Evolutionary conservation across 2,329 filamentous ascomycete genomes (phyloP).

Genomic region (Dendryphion nanum): DNA sequence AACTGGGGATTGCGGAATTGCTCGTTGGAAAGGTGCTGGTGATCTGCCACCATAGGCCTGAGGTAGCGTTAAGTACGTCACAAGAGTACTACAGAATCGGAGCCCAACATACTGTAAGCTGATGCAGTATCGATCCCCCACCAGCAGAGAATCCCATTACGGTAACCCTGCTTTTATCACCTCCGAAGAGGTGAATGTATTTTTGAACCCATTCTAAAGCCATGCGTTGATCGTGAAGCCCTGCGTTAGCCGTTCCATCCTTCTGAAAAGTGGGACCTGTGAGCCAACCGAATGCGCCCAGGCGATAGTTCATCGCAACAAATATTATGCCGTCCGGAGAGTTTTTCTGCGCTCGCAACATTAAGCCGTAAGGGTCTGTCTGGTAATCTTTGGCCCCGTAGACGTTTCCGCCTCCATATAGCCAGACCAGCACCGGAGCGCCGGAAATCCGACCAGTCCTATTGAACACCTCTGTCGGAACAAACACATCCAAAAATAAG

Average conservation of each 20-base stretch:
- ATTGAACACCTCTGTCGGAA: slow-evolving; percentile 31
- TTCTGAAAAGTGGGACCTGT: slow-evolving; percentile 44
- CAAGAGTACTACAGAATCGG: no score
- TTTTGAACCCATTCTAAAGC: slow-evolving; percentile 52
- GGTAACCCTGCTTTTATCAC: slow-evolving; percentile 40
- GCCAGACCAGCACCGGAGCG: slow-evolving; percentile 1
- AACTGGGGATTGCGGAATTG: slow-evolving; percentile 48
- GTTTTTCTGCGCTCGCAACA: no score
- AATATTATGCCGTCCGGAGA: slow-evolving; percentile 24
- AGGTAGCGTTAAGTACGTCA: no score
- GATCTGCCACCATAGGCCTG: slow-evolving; percentile 44
- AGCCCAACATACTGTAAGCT: slow-evolving; percentile 48
- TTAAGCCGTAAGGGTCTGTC: no score
- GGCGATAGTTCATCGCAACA: slow-evolving; percentile 49
- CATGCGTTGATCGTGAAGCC: slow-evolving; percentile 47
- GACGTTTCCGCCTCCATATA: not conserved
- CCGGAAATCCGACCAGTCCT: slow-evolving; percentile 7
- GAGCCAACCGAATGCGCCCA: slow-evolving; percentile 50
- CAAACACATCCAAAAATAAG: slow-evolving; percentile 40
- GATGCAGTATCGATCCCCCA: slow-evolving; percentile 55
- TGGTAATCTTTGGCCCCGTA: not conserved
- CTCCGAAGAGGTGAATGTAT: slow-evolving; percentile 53
- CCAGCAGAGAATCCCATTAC: slow-evolving; percentile 48
- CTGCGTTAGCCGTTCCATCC: slow-evolving; percentile 31
- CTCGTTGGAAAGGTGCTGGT: slow-evolving; percentile 44